phyloP scores from a whole-genome alignment of 768 basidiomycete species.

The Crassisporium funariophilum region DNA sequence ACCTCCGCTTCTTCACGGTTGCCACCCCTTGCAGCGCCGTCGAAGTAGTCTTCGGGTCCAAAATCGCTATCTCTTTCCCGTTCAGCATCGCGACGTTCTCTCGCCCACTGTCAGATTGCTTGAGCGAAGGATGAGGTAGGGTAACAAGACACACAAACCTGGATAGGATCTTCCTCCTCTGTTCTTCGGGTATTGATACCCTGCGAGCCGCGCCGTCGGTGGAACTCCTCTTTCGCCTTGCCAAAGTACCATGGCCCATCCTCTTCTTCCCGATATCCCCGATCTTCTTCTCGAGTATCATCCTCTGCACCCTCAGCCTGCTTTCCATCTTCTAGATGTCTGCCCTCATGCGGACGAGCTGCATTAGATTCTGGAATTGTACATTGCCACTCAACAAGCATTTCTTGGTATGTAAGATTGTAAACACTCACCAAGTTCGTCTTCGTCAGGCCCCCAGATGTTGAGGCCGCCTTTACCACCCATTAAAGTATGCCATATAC shows the following conservation, averaged over 20 bases:
- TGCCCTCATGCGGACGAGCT: conserved; percentile 32
- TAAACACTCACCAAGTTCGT: conserved; percentile 43
- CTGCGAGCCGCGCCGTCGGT: conserved; percentile 50
- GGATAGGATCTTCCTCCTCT: conserved; percentile 73
- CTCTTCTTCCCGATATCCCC: conserved; percentile 47
- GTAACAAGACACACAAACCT: conserved; percentile 42
- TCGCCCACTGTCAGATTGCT: conserved; percentile 64
- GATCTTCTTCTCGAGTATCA: conserved; percentile 34
- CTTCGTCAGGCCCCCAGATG: conserved; percentile 64
- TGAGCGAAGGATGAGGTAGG: neutral
- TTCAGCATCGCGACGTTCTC: conserved; percentile 71
- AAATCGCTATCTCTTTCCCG: conserved; percentile 74
- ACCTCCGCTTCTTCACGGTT: conserved; percentile 62
- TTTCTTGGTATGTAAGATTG: too few relatives aligned
- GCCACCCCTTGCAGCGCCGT: conserved; percentile 61
- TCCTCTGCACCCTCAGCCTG: conserved; percentile 29
- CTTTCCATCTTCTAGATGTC: conserved; percentile 42
- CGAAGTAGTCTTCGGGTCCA: conserved; percentile 83
- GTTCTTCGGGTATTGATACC: conserved; percentile 31
- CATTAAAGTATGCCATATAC: conserved; percentile 79
- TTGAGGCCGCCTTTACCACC: conserved; percentile 71
- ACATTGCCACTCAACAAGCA: too few relatives aligned
- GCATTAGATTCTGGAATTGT: conserved; percentile 12
- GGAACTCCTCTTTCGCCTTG: conserved; percentile 80
- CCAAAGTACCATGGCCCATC: conserved; percentile 82